Evolutionary conservation across 257 asterid species (phyloP).

Genomic region (Anisodus tanguticus): DNA sequence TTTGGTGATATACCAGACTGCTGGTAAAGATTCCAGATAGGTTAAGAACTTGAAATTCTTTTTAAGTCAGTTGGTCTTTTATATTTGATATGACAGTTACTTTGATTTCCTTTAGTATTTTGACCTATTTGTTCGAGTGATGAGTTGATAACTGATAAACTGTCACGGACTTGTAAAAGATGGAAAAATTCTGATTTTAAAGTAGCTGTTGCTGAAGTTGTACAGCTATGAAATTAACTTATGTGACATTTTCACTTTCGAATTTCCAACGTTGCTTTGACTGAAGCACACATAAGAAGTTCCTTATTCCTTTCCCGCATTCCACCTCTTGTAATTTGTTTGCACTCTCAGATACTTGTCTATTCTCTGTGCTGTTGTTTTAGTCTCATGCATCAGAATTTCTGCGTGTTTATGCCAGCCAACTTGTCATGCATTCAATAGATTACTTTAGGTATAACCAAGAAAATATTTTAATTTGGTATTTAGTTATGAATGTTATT

Average conservation of each 20-base stretch:
- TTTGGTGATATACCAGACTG: constrained; percentile 11
- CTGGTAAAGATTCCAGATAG: constrained; percentile 1
- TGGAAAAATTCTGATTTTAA: neutral
- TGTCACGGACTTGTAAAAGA: neutral
- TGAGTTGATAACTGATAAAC: neutral
- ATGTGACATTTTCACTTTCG: neutral
- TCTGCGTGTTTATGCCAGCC: neutral
- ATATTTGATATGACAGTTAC: neutral
- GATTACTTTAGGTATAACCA: neutral
- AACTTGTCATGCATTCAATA: constrained; percentile 18
- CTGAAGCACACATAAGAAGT: neutral
- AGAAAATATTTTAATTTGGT: neutral
- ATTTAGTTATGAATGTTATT: neutral
- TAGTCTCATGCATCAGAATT: neutral
- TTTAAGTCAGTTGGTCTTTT: neutral
- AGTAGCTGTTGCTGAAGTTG: constrained; percentile 23
- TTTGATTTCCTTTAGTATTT: neutral
- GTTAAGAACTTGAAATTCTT: constrained; percentile 8
- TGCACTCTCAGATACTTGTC: constrained; percentile 1
- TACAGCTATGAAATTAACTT: constrained; percentile 3
- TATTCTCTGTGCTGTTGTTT: neutral
- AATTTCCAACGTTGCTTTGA: neutral
- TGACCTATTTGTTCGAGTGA: neutral
- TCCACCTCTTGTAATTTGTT: constrained; percentile 18
- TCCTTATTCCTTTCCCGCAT: constrained; percentile 13